Percentiles rank a stretch among this genome's conserved stretches.
These are phyloP conservation scores for Gypsophila paniculata DNA, from an alignment of 179 eudicot genomes.

Conservation along the genomic window DNA sequence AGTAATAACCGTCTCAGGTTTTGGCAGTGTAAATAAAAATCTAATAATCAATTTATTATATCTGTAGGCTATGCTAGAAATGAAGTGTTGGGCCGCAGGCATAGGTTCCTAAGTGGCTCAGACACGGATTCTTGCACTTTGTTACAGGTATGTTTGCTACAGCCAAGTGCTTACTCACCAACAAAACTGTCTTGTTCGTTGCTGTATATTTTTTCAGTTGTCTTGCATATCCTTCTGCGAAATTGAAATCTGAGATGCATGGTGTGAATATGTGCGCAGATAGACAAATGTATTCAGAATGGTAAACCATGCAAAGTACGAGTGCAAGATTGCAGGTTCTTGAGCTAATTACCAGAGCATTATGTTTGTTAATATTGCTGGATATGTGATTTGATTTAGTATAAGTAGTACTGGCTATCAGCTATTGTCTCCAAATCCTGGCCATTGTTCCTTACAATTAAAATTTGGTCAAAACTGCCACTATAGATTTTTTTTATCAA, in stretches of 20 bases:
- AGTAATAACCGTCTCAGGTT: too few species aligned
- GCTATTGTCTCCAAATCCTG: too few species aligned
- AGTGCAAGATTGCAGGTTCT: conserved; percentile 78
- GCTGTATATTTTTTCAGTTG: neutral
- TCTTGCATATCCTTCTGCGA: neutral
- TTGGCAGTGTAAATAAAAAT: too few species aligned
- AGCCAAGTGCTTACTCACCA: too few species aligned
- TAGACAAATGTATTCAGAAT: conserved; percentile 49
- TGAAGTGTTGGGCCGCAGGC: conserved; percentile 67
- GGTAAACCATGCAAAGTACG: conserved; percentile 59
- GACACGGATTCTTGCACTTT: conserved; percentile 51
- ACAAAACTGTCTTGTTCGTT: too few species aligned
- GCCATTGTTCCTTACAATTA: too few species aligned
- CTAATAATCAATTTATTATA: conserved; percentile 13
- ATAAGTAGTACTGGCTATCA: too few species aligned
- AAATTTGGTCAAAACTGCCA: too few species aligned
- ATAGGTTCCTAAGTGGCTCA: conserved; percentile 58
- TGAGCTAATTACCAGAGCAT: too few species aligned
- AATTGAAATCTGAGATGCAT: neutral
- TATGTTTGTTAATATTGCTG: too few species aligned
- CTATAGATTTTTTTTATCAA: too few species aligned
- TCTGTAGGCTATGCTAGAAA: conserved; percentile 62
- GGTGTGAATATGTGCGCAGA: conserved; percentile 46
- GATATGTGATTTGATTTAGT: too few species aligned
- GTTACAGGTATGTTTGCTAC: conserved; percentile 44